phyloP scores from a whole-genome alignment of 2,329 filamentous ascomycete species.

The Chaetomium olivaceum region DNA sequence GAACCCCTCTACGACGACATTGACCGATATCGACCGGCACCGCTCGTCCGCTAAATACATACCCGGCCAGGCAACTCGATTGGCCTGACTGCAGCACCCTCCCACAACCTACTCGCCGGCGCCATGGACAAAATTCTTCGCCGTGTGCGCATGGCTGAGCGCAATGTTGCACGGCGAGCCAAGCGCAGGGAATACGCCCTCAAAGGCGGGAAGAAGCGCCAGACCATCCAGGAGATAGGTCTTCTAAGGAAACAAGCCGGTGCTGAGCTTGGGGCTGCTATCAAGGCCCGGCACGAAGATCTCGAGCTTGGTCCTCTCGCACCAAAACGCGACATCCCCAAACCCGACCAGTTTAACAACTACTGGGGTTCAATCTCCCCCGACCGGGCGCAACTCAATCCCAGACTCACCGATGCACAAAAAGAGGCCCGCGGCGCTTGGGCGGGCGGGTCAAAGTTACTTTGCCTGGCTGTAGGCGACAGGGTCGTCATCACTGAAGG shows the following conservation, averaged over 20 bases:
- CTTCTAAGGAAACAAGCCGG: conserved; percentile 29
- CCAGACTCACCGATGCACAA: conserved; percentile 42
- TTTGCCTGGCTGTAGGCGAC: conserved; percentile 69
- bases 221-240: conserved; percentile 5
- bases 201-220: conserved; percentile 36
- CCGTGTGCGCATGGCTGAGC: conserved; percentile 66
- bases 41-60: neutral
- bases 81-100: conserved; percentile 15
- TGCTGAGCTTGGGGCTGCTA: conserved; percentile 38
- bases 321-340: conserved; percentile 71
- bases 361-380: conserved; percentile 38
- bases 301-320: conserved; percentile 77
- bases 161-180: conserved; percentile 56
- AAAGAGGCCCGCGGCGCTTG: conserved; percentile 51
- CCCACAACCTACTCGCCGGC: conserved; percentile 21
- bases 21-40: neutral
- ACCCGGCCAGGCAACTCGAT: neutral
- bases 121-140: conserved; percentile 71
- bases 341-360: conserved; percentile 61
- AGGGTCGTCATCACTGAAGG: conserved; percentile 81
- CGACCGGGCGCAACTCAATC: conserved; percentile 33
- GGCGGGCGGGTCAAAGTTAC: conserved; percentile 56
- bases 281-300: conserved; percentile 65
- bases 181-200: conserved; percentile 33
- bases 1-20: conserved; percentile 4